These are phyloP conservation scores for Crassisporium funariophilum DNA, from an alignment of 768 basidiomycete species.

Conservation along the genomic window DNA sequence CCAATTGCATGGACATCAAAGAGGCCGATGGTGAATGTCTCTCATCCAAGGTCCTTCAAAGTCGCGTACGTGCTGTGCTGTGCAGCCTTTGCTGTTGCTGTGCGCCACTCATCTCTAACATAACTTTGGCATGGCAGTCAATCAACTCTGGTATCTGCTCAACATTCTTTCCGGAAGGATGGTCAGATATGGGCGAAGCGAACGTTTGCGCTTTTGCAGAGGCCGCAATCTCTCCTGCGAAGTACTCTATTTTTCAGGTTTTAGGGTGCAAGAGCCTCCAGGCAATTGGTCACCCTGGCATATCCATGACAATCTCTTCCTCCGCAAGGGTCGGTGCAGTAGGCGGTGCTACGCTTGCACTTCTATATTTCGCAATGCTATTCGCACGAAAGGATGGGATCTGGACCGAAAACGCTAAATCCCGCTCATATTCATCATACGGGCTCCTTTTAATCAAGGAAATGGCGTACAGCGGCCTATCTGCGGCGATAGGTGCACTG, in stretches of 20 bases:
- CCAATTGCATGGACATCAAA: constrained; percentile 12
- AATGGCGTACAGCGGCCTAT: constrained; percentile 23
- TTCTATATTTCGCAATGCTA: constrained; percentile 21
- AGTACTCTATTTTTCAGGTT: constrained; percentile 31
- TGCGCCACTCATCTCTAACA: neutral
- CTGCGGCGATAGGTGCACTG: constrained; percentile 21
- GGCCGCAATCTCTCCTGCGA: constrained; percentile 27
- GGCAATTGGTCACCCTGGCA: constrained; percentile 6
- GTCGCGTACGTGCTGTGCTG: constrained; percentile 6
- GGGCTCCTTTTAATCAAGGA: constrained; percentile 23
- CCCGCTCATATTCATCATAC: constrained; percentile 2
- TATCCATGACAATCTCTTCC: constrained; percentile 3
- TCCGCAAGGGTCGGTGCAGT: constrained; percentile 24
- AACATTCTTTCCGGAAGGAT: neutral
- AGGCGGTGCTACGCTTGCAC: constrained; percentile 26
- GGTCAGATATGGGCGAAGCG: neutral
- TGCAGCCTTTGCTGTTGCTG: neutral
- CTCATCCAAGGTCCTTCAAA: constrained; percentile 8
- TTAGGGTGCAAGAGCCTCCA: constrained; percentile 23
- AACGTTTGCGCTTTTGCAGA: constrained; percentile 21
- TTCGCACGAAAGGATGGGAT: constrained; percentile 4
- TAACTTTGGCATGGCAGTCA: neutral
- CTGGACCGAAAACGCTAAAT: neutral
- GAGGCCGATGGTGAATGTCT: constrained; percentile 8
- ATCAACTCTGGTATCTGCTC: neutral